Conservation (phyloP, 192 early-diverging fungal species). For the Dimargaris xerosporica region DNA sequence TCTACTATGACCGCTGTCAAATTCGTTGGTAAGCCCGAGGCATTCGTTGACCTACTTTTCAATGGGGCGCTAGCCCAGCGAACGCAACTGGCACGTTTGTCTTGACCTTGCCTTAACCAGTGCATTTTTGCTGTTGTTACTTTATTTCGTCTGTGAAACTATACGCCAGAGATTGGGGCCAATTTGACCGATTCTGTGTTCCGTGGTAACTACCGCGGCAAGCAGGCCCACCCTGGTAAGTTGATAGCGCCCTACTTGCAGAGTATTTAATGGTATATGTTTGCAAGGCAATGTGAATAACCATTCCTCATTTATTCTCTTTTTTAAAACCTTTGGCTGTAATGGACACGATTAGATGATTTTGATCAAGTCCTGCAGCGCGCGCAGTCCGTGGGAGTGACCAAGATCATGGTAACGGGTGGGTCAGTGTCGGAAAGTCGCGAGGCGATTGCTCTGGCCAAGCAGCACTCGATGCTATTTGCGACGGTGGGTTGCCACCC, state of each 20-base stretch:
- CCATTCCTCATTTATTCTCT: background rate
- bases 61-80: background rate
- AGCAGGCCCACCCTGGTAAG: conserved; percentile 48
- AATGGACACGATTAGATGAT: conserved; percentile 32
- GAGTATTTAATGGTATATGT: background rate
- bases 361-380: conserved; percentile 44
- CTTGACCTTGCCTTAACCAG: background rate
- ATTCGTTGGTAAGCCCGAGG: background rate
- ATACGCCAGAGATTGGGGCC: conserved; percentile 58
- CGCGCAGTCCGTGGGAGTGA: conserved; percentile 46
- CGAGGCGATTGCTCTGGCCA: conserved; percentile 40
- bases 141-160: background rate
- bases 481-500: conserved; percentile 79
- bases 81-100: background rate
- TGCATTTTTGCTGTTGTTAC: background rate
- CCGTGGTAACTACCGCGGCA: conserved; percentile 63
- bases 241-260: background rate
- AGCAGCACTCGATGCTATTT: conserved; percentile 31
- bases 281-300: background rate
- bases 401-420: conserved; percentile 72
- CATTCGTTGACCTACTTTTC: background rate
- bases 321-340: background rate
- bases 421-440: conserved; percentile 41
- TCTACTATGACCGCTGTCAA: background rate
- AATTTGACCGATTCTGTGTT: conserved; percentile 85